These are phyloP conservation scores for Juncus effusus DNA, from an alignment of 176 grass and related monocot species.

Conservation along the genomic window DNA sequence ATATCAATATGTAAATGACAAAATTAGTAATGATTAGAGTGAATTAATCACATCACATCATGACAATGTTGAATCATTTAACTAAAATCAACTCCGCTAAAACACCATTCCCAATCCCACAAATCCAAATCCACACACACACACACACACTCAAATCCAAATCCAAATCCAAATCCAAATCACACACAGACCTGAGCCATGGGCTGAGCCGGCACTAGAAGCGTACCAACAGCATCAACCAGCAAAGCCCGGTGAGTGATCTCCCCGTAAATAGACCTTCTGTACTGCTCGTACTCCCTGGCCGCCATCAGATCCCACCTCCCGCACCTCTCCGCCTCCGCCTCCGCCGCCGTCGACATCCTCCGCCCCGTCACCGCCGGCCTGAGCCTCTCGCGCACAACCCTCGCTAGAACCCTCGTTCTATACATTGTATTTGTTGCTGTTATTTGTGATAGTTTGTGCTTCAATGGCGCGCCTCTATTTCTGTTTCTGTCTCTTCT, in stretches of 20 bases:
- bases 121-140: conserved; percentile 1
- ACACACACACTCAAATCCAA: not conserved
- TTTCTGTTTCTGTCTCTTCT: not conserved
- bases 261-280: conserved; percentile 81
- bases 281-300: conserved; percentile 85
- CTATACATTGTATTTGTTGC: not conserved
- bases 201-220: conserved; percentile 79
- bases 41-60: too few species aligned
- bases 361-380: conserved; percentile 19
- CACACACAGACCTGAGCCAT: conserved; percentile 68
- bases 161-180: not conserved
- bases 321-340: not conserved
- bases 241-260: conserved; percentile 94
- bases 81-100: too few species aligned
- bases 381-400: conserved; percentile 20
- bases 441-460: too few species aligned
- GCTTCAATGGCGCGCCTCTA: conserved; percentile 6
- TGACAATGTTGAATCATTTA: too few species aligned
- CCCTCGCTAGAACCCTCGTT: conserved; percentile 32
- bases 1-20: not conserved
- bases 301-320: conserved; percentile 46
- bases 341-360: conserved; percentile 5
- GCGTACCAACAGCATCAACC: conserved; percentile 90
- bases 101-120: not conserved
- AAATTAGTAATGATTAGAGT: too few species aligned